These are phyloP conservation scores for Camellia granthamiana DNA, from an alignment of 148 eudicot species.

Conservation along the genomic window DNA sequence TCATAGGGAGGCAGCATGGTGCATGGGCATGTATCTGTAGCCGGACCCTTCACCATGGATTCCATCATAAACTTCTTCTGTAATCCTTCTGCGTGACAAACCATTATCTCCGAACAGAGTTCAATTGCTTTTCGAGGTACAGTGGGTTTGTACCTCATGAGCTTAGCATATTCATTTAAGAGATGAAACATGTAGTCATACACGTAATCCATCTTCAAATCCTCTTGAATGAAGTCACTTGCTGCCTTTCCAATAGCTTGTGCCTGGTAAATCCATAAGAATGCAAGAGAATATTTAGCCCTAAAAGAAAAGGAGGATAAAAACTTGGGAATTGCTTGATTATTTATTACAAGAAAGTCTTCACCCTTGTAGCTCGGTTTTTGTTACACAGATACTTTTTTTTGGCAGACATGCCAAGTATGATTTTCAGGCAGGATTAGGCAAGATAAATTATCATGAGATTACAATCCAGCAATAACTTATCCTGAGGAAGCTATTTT, in stretches of 20 bases:
- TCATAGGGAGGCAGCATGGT: conserved; percentile 65
- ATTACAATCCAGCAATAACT: no score
- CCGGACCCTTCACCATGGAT: conserved; percentile 57
- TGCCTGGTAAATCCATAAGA: conserved; percentile 44
- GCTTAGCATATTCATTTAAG: conserved; percentile 67
- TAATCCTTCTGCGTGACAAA: conserved; percentile 45
- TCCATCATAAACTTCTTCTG: conserved; percentile 61
- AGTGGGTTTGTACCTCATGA: conserved; percentile 61
- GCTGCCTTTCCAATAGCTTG: conserved; percentile 58
- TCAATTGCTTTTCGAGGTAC: conserved; percentile 54
- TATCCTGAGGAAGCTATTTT: no score
- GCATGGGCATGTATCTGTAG: conserved; percentile 42
- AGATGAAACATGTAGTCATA: conserved; percentile 90
- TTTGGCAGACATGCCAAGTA: no score
- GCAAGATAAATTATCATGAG: no score
- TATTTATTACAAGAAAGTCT: no score
- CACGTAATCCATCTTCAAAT: conserved; percentile 65
- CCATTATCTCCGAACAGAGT: conserved; percentile 74
- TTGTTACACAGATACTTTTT: no score
- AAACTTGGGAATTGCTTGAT: no score
- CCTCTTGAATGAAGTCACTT: conserved; percentile 52
- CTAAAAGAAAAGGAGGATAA: no score
- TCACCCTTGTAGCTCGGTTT: no score
- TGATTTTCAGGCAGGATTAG: no score
- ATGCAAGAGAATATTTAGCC: background rate